Conservation (phyloP, 495 filamentous ascomycete genomes). For the Talaromyces ruber region DNA sequence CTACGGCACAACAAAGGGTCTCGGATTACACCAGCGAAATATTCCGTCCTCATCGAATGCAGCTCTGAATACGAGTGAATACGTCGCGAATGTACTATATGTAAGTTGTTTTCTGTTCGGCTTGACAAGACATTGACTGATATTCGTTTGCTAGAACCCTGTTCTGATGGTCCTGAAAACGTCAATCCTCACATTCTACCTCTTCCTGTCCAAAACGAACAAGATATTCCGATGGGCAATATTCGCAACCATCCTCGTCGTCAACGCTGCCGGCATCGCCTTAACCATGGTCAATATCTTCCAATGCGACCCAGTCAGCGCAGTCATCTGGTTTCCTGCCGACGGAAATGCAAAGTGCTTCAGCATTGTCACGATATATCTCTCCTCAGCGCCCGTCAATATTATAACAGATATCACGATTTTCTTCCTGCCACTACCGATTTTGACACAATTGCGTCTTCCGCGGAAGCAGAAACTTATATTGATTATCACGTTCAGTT, state of each 20-base stretch:
- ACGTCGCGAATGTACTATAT: conserved; percentile 78
- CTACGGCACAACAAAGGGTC: conserved; percentile 58
- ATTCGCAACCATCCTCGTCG: conserved; percentile 60
- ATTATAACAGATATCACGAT: conserved; percentile 79
- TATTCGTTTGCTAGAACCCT: conserved; percentile 56
- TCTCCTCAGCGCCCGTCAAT: conserved; percentile 77
- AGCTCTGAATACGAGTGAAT: conserved; percentile 58
- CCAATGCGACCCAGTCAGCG: conserved; percentile 69
- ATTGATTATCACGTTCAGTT: conserved; percentile 68
- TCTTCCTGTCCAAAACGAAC: conserved; percentile 67
- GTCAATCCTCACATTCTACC: conserved; percentile 84
- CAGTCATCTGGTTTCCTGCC: conserved; percentile 46
- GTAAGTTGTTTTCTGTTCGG: conserved; percentile 36
- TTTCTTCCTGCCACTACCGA: conserved; percentile 76
- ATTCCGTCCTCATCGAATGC: conserved; percentile 39
- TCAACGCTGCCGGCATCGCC: conserved; percentile 68
- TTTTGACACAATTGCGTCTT: conserved; percentile 76
- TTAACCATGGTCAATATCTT: conserved; percentile 83
- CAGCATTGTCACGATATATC: conserved; percentile 72
- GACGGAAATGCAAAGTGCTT: conserved; percentile 46
- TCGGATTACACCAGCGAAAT: conserved; percentile 66
- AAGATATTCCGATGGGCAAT: conserved; percentile 63
- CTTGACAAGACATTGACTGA: not conserved
- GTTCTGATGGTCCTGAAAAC: conserved; percentile 71
- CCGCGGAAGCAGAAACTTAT: conserved; percentile 79